These are phyloP conservation scores for Iris macrosiphon DNA, from an alignment of 106 monocot genomes.

Conservation along the genomic window DNA sequence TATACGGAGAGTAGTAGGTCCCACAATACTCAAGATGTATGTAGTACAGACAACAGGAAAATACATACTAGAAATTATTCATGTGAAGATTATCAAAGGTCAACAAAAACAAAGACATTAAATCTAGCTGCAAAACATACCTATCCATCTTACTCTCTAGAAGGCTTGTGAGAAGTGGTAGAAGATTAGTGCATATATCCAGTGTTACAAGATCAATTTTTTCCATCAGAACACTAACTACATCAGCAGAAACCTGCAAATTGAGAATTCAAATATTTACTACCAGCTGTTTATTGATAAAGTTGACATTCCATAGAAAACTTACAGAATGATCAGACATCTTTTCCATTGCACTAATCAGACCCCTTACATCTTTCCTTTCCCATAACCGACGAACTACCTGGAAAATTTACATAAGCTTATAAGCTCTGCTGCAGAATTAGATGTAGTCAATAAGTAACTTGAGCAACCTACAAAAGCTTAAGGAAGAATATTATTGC, in stretches of 20 bases:
- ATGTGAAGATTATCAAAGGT: too few relatives aligned
- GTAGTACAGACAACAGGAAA: too few relatives aligned
- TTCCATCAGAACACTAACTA: constrained; percentile 41
- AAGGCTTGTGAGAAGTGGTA: constrained; percentile 58
- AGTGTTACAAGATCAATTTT: constrained; percentile 53
- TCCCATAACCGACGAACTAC: constrained; percentile 71
- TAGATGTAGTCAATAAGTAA: not conserved
- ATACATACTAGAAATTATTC: too few relatives aligned
- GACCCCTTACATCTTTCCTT: constrained; percentile 70
- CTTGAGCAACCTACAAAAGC: too few relatives aligned
- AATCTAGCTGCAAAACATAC: too few relatives aligned
- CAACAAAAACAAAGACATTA: too few relatives aligned
- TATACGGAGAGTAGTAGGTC: too few relatives aligned
- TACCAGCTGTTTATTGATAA: not conserved
- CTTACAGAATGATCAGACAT: constrained; percentile 95
- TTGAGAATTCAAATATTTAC: not conserved
- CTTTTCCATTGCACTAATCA: constrained; percentile 69
- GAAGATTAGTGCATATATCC: constrained; percentile 54
- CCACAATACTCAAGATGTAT: too few relatives aligned
- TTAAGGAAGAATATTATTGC: too few relatives aligned
- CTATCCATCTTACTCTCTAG: constrained; percentile 81
- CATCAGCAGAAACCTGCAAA: constrained; percentile 68
- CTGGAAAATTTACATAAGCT: constrained; percentile 25
- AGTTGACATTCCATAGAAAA: constrained; percentile 5
- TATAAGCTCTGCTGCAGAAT: not conserved